A percentile compares a stretch with the other conserved stretches of the same genome.
These are phyloP conservation scores for Kalanchoe fedtschenkoi DNA, from an alignment of 164 flowering plant genomes.

Conservation along the genomic window DNA sequence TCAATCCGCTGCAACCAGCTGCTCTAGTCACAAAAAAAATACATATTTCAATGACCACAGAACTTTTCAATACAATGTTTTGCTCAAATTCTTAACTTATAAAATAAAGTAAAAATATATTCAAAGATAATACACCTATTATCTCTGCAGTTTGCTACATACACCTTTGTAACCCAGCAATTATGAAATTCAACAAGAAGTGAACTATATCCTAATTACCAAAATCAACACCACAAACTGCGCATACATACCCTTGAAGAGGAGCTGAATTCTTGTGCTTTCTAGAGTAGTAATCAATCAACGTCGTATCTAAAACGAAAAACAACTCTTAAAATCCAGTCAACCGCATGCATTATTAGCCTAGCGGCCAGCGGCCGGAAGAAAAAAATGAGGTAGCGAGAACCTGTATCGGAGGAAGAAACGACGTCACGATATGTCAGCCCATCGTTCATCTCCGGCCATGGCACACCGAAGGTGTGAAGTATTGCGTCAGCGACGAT, in stretches of 20 bases:
- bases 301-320: constrained; percentile 27
- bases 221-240: neutral
- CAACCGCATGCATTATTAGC: neutral
- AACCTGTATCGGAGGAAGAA: constrained; percentile 26
- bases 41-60: neutral
- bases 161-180: neutral
- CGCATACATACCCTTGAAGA: constrained; percentile 44
- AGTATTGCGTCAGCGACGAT: neutral
- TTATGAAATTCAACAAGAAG: neutral
- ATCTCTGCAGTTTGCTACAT: no score
- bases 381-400: neutral
- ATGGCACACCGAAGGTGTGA: constrained; percentile 24
- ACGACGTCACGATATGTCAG: constrained; percentile 45
- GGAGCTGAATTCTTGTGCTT: constrained; percentile 80
- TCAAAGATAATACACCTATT: no score
- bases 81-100: no score
- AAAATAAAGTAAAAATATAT: no score
- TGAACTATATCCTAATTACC: no score
- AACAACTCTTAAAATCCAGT: no score
- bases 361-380: neutral
- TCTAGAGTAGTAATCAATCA: constrained; percentile 62
- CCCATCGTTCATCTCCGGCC: constrained; percentile 53
- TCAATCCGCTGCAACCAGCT: constrained; percentile 92
- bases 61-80: no score
- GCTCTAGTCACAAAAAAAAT: constrained; percentile 12